These are phyloP conservation scores for Amylocystis lapponica DNA, from an alignment of 768 basidiomycete species.

Conservation along the genomic window DNA sequence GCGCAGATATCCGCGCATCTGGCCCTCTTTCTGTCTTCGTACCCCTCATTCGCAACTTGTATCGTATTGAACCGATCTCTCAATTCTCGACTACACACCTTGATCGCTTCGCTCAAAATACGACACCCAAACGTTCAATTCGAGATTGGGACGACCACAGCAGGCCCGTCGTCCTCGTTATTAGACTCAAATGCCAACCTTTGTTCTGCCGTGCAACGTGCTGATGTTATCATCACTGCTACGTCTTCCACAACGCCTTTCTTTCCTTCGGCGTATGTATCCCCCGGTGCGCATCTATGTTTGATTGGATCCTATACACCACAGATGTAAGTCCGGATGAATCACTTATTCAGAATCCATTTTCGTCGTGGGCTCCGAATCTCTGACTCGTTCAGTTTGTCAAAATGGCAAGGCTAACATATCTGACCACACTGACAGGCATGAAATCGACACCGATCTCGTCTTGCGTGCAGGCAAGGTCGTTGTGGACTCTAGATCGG, in stretches of 20 bases:
- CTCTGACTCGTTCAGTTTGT: no score
- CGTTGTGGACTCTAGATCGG: conserved; percentile 69
- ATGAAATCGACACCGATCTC: conserved; percentile 59
- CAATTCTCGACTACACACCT: conserved; percentile 40
- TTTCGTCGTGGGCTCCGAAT: no score
- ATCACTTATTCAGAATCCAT: no score
- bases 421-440: conserved; percentile 25
- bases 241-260: conserved; percentile 68
- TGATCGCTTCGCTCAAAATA: conserved; percentile 27
- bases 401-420: no score
- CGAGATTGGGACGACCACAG: conserved; percentile 1
- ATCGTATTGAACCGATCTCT: conserved; percentile 59
- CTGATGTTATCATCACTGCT: conserved; percentile 68
- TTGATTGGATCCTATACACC: conserved; percentile 82
- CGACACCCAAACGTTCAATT: conserved; percentile 22
- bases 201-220: conserved; percentile 29
- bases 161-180: not conserved
- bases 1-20: conserved; percentile 65
- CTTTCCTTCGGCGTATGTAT: conserved; percentile 62
- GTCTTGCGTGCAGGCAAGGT: conserved; percentile 50
- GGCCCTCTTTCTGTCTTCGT: conserved; percentile 52
- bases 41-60: conserved; percentile 45
- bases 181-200: conserved; percentile 15
- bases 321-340: conserved; percentile 43
- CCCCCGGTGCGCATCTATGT: conserved; percentile 60